Base-by-base conservation (phyloP, 768 basidiomycete genomes). In the Trichaptum fuscoviolaceum region DNA sequence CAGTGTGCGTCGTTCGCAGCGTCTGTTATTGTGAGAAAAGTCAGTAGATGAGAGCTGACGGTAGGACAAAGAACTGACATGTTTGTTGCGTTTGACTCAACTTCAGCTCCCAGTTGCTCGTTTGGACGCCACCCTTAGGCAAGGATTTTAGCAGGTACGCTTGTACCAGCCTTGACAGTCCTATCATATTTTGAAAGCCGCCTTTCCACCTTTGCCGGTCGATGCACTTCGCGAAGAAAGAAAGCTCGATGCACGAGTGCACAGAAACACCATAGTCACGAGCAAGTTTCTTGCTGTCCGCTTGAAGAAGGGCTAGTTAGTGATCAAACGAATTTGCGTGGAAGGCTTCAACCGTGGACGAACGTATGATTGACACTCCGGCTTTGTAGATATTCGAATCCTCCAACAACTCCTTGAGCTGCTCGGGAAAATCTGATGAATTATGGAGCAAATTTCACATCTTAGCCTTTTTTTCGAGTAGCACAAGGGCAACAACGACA, bases 121-220 rank as follows among this genome's bases (percentile, higher is more conserved):
- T 81, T 34, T 82, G 83, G n/a, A 83, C 76, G 67, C 74, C 85
- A 2, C 87, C 88, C 71, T 93, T 93, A 1, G 71, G 64, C 26
- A 93, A 74, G 0, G 76, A 71, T 15, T 80, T 77, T 52, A 81
- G 77, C 67, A 87, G 79, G 65, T 92, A 93, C 1, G 76, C 75
- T 69, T 87, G 85, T n/a, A 87, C 77, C 0, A 93, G 80, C 20
- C 87, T 82, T 27, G 89, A 81, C 9, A 93, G 81, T 20, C 90
- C 88, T 42, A 93, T 81, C 10, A 82, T 78, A 5, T 71, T 67
- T n/a, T 74, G 80, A 70, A 90, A 92, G 66, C 79, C 83, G 57
- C 90, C 91, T 75, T 89, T 87, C 90, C 91, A 93, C 34, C 80
- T 82, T 7, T 77, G 77, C 69, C 89, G 88, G 71, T 93, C 92